Conservation (phyloP, 768 basidiomycete genomes). For the Tylopilus plumbeoviolaceoides region DNA sequence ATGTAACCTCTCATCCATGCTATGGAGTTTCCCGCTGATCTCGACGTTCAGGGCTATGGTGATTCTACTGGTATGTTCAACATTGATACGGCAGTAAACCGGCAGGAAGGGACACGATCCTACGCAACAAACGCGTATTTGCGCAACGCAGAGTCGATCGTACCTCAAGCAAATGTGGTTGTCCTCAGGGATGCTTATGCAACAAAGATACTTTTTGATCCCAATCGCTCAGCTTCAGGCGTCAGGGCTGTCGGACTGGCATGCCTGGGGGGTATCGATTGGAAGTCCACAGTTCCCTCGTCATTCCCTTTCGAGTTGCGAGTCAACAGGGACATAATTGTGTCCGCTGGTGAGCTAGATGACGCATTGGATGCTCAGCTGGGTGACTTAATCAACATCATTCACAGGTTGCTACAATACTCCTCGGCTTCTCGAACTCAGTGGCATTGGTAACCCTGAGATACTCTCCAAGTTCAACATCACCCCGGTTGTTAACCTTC, state of each 20-base stretch:
- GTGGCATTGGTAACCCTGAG: conserved; percentile 12
- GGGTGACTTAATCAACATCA: not conserved
- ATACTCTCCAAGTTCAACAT: conserved; percentile 10
- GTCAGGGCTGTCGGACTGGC: conserved; percentile 7
- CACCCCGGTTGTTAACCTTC: conserved; percentile 6
- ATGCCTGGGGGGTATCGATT: conserved; percentile 13
- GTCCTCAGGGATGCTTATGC: conserved; percentile 7
- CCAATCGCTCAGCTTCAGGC: not conserved
- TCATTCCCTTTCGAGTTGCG: not conserved
- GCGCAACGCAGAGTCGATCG: conserved; percentile 4
- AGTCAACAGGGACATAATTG: not conserved
- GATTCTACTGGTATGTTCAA: conserved; percentile 18
- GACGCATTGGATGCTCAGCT: not conserved
- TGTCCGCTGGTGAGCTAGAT: not conserved
- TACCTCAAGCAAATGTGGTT: conserved; percentile 10
- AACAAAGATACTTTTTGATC: conserved; percentile 11
- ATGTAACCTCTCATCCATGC: not conserved
- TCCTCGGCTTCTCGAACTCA: conserved; percentile 18
- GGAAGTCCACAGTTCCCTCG: not conserved
- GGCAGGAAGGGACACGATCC: conserved; percentile 12
- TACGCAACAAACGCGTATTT: conserved; percentile 19
- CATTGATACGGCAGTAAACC: conserved; percentile 15
- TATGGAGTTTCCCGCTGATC: not conserved
- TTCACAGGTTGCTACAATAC: conserved; percentile 14
- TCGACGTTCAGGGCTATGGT: conserved; percentile 5